Conservation (phyloP, 2,329 filamentous ascomycete species). For the Aureobasidium melanogenum region DNA sequence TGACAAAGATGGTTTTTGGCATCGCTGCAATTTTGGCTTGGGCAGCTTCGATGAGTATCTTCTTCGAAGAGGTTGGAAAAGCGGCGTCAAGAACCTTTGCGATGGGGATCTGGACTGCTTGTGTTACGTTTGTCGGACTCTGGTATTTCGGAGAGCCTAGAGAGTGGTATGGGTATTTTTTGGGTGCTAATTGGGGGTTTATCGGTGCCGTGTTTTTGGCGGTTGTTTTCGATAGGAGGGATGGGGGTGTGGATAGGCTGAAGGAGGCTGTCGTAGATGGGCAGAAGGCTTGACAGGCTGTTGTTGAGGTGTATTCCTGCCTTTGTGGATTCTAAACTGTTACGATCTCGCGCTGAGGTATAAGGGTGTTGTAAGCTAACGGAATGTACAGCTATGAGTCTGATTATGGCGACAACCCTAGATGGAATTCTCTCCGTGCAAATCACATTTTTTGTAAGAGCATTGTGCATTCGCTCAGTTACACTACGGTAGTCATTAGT, state of each 20-base stretch:
- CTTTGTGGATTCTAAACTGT: too few relatives aligned
- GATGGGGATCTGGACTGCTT: neutral
- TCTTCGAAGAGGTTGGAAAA: neutral
- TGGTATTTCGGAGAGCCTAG: neutral
- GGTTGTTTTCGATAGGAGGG: neutral
- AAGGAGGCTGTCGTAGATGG: neutral
- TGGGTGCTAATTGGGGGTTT: neutral
- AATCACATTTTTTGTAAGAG: too few relatives aligned
- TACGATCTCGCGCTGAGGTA: too few relatives aligned
- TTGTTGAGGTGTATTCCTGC: too few relatives aligned
- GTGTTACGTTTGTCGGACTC: neutral
- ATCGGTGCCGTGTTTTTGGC: neutral
- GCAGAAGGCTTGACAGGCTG: neutral
- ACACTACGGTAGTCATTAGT: too few relatives aligned
- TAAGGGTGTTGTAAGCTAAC: too few relatives aligned
- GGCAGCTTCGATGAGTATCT: neutral
- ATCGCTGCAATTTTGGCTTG: neutral
- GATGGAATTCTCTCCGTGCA: too few relatives aligned
- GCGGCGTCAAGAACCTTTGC: neutral
- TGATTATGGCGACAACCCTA: too few relatives aligned
- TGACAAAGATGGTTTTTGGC: neutral
- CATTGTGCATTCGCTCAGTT: too few relatives aligned
- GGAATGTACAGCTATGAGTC: too few relatives aligned
- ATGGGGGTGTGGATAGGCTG: too few relatives aligned
- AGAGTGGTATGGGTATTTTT: neutral